Evolutionary conservation across 768 basidiomycete genomes (phyloP), one percentile per base, ranked within the genome.

Genomic region (Hypholoma fasciculare): DNA sequence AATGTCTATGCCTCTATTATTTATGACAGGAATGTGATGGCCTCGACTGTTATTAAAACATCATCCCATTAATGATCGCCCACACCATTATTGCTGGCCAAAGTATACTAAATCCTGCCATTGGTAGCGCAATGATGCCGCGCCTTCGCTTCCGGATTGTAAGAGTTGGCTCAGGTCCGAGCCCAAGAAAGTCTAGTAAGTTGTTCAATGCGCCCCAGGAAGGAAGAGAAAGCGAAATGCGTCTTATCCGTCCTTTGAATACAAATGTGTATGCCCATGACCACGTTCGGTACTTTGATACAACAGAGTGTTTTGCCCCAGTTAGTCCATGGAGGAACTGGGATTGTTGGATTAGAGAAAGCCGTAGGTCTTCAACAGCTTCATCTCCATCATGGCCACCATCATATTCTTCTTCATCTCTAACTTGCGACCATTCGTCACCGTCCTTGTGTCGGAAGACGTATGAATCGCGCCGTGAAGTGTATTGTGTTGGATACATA

Each of bases 201-300:
- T 70, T 68, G 44, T 59, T 50, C 17, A 70, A 23, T 12, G 64
- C 59, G 6, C 36, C 56, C 60, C 61, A 60, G 7, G 64, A 63
- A 17, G 85, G 84, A 27, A 78, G 55, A 5, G 72, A 69, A 13
- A 88, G 17, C 16, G 78, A 76, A 58, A 89, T 65, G n/a, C 83
- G 80, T 59, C 86, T 77, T 16, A 83, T 74, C 27, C 83, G 76
- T 0, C 85, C 85, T 26, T 75, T 67, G 54, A 87, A 75, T 20
- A 78, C 75, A 64, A 89, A 88, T 16, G 80, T 75, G 77, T 80
- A 82, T 17, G 79, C 76, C 76, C 78, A 82, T 40, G 72, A 68
- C 68, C 74, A 71, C 27, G 42, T 50, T 46, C 63, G 56, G 46
- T 67, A 65, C 55, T 60, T 60, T 26, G 42, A 26, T 14, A 46